Base-by-base conservation (phyloP, 805 yeast species). In the Kodamaea nitidulidarum region DNA sequence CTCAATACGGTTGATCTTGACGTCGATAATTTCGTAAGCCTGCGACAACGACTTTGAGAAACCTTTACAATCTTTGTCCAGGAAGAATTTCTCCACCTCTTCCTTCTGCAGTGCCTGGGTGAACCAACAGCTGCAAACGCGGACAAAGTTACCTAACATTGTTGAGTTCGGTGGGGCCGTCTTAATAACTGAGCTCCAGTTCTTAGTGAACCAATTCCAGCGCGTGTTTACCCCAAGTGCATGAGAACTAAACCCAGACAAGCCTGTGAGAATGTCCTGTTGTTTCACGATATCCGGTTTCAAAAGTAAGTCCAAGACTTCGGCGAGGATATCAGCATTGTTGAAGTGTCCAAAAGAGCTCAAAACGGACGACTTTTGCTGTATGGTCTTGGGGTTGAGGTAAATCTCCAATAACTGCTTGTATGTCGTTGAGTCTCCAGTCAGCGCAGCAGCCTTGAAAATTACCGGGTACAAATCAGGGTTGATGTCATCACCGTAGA, bases 121-220 rank as follows among this genome's bases (percentile, higher is more conserved):
- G 62, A 79, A 81, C 1, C 83, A 78, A 17, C 78, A 62, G 28
- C 85, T 74, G 36, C 81, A 65, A 22, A 83, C 46, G 25, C 71
- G 67, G 25, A 91, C 84, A 43, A 93, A 80, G 15, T 81, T 70
- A 15, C 91, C 84, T 51, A 91, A 70, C 86, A 88, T 78, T 16
- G 88, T 73, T 46, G 83, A 73, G 9, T 87, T 83, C 11, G 95
- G 87, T 36, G 97, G 96, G 57, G 87, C 74, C 52, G 73, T 67
- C 58, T 77, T 73, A 49, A 64, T 63, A 44, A 91, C 55, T 32
- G 67, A 72, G 40, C 78, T 87, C 91, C 95, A 91, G 61, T 90
- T 81, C 10, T 43, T 52, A 51, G 74, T 71, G 50, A 79, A 55
- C 95, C 96, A 91, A 11, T 53, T 40, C 87, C 90, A 90, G 48